Percentiles rank a stretch among this genome's conserved stretches.
These are phyloP conservation scores for Pichia exigua DNA, from an alignment of 805 yeast genomes.

Conservation along the genomic window DNA sequence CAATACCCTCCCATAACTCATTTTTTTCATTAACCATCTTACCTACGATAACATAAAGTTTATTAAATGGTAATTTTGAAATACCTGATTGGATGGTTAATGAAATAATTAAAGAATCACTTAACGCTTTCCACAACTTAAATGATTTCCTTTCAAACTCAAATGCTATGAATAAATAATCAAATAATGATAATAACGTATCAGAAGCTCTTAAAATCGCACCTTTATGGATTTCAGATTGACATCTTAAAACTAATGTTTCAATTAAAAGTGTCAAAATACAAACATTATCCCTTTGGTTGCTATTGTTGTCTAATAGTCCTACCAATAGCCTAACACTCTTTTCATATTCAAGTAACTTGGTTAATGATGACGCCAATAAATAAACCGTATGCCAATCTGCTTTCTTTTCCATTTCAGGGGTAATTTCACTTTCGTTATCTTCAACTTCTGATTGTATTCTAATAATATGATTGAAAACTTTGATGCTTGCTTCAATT, in stretches of 20 bases:
- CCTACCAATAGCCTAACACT: conserved; percentile 43
- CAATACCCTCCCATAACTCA: conserved; percentile 4
- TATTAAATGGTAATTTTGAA: conserved; percentile 39
- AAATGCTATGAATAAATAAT: conserved; percentile 18
- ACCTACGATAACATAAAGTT: conserved; percentile 25
- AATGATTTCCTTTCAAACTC: conserved; percentile 31
- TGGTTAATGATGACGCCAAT: conserved; percentile 56
- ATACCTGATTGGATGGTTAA: conserved; percentile 48
- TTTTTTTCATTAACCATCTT: neutral
- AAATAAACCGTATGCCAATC: conserved; percentile 61
- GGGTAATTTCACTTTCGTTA: conserved; percentile 7
- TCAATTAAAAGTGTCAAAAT: conserved; percentile 49
- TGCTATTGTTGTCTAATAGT: conserved; percentile 27
- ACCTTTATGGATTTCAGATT: conserved; percentile 46
- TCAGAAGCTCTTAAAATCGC: conserved; percentile 60
- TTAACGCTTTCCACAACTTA: conserved; percentile 59
- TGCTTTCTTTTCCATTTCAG: conserved; percentile 8
- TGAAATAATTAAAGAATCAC: conserved; percentile 49
- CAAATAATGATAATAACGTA: conserved; percentile 32
- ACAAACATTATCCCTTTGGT: conserved; percentile 34
- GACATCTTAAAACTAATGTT: conserved; percentile 48
- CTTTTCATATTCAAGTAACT: conserved; percentile 56
- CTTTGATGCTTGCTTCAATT: conserved; percentile 78
- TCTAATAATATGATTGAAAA: conserved; percentile 57
- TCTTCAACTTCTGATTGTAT: conserved; percentile 33